These are phyloP conservation scores for Magnolia kwangsiensis DNA, from an alignment of 164 flowering plant genomes.

Conservation along the genomic window DNA sequence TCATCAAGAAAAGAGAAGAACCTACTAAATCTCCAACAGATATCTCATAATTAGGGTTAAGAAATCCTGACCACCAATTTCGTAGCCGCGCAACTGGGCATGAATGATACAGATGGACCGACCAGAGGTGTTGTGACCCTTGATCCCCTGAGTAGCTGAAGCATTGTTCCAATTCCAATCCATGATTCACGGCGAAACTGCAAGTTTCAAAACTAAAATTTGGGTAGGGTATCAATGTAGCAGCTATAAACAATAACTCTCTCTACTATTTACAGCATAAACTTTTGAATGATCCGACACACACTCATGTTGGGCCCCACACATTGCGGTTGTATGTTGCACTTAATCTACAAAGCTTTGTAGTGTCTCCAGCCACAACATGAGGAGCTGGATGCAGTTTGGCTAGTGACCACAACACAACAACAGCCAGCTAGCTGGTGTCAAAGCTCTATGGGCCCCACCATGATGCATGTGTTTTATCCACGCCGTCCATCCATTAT, in stretches of 20 bases:
- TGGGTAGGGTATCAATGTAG: slow-evolving; percentile 6
- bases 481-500: no score
- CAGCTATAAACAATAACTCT: slow-evolving; percentile 7
- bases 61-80: no score
- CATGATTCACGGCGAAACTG: not conserved
- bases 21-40: not conserved
- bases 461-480: no score
- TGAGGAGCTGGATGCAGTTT: not conserved
- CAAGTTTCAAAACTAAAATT: not conserved
- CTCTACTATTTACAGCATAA: slow-evolving; percentile 20
- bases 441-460: no score
- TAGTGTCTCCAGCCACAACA: no score
- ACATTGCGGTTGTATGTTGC: not conserved
- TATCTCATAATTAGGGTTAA: no score
- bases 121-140: not conserved
- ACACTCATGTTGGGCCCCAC: not conserved
- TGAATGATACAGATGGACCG: not conserved
- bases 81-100: not conserved
- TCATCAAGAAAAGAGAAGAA: not conserved
- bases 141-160: not conserved
- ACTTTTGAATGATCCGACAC: not conserved
- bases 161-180: not conserved
- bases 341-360: no score
- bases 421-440: no score
- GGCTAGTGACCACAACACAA: no score